Base-by-base conservation (phyloP, 257 asterid genomes). In the Avicennia marina region DNA sequence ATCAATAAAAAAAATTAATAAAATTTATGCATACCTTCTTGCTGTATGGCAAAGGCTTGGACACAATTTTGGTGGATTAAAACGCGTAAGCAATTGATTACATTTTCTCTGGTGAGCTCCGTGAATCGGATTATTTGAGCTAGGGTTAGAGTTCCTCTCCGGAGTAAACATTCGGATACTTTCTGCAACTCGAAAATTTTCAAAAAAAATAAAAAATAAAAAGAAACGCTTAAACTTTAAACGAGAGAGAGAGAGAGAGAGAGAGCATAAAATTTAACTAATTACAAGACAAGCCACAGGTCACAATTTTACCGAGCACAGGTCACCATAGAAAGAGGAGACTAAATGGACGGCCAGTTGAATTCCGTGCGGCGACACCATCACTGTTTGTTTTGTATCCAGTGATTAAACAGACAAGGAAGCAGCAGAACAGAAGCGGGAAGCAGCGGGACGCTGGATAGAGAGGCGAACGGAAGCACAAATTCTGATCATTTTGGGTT, bases 41-140 rank as follows among this genome's bases (percentile, higher is more conserved):
- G 81, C 58, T 64, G 74, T 4, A 73, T 8, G 11, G 81, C 41
- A 36, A 88, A 88, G 53, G 95, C 94, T 70, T 91, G 96, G 38
- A 85, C 85, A 39, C 94, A 88, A 62, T 88, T 91, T 32, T 91
- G 96, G 80, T 88, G 93, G 60, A 85, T 77, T 16, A 91, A 65
- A 43, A 89, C 98, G 2, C 93, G 85, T 29, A 91, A 72, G 72
- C 94, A 85, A 58, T 79, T 83, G 44, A 66, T 51, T 12, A 81
- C 94, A 60, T 69, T 83, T 44, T 77, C 83, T 72, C 69, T 68
- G 36, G 68, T 69, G 31, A 91, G 83, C 64, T 78, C 90, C 4
- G 90, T 80, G 82, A 34, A 75, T 15, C 72, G 73, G 56, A 75
- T 66, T 11, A 88, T 72, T 26, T 79, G 82, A 38, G 63, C 43